Evolutionary conservation across 345 rosid species (phyloP).

Genomic region (Pelargonium nanum): DNA sequence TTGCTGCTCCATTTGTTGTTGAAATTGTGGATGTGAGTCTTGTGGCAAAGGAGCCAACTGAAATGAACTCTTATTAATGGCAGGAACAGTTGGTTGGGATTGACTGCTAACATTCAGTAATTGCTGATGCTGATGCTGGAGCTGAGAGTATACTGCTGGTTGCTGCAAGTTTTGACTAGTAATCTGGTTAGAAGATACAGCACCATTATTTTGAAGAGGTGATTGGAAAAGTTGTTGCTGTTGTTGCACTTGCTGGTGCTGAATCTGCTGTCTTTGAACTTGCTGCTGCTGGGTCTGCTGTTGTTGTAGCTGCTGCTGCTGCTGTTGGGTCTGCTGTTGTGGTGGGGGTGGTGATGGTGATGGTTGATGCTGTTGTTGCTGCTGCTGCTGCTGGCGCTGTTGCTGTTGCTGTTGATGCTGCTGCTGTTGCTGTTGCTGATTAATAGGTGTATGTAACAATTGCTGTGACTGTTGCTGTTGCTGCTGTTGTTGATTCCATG

Average conservation of each 20-base stretch:
- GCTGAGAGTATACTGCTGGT: constrained; percentile 36
- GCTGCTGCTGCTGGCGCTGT: constrained; percentile 29
- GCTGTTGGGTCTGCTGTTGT: constrained; percentile 27
- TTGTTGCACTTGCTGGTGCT: constrained; percentile 20
- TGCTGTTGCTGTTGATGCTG: constrained; percentile 21
- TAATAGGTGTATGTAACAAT: constrained; percentile 17
- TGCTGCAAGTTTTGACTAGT: constrained; percentile 38
- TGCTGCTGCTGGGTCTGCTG: constrained; percentile 14
- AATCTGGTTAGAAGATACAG: constrained; percentile 35
- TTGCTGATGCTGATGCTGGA: constrained; percentile 49
- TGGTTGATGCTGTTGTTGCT: constrained; percentile 20
- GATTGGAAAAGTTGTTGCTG: constrained; percentile 38
- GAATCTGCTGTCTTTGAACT: constrained; percentile 18
- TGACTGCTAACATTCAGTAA: constrained; percentile 33
- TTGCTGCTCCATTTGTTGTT: constrained; percentile 59
- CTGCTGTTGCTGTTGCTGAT: constrained; percentile 26
- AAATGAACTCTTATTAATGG: constrained; percentile 39
- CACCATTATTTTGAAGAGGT: constrained; percentile 35
- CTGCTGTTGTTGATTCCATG: constrained; percentile 73
- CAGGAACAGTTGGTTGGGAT: constrained; percentile 25
- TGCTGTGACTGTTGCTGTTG: constrained; percentile 38
- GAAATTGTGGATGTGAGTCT: constrained; percentile 45
- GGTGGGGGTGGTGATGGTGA: constrained; percentile 25
- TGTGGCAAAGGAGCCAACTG: constrained; percentile 48
- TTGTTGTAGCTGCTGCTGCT: constrained; percentile 13